Evolutionary conservation across 306 rosid species (phyloP), one percentile per base, ranked within the genome.

Genomic region (Echinosophora koreensis): DNA sequence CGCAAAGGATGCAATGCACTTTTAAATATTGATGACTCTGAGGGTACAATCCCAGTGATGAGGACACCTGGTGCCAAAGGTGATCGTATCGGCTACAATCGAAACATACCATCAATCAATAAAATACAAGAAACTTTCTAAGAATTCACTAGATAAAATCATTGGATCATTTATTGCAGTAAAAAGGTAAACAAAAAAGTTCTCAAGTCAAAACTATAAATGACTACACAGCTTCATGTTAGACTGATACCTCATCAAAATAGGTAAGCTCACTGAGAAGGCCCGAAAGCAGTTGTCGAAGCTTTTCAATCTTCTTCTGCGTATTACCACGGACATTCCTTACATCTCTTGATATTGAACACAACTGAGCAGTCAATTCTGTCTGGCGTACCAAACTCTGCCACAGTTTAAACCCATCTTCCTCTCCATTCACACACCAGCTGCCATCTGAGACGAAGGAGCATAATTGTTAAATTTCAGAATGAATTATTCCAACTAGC

Each of bases 1-100:
- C 99, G 97, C 87, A 95, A 67, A 73, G 99, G 99, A 87, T 95
- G 97, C 78, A 92, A 60, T 74, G 97, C 97, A 91, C 99, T 92
- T 86, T 88, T 95, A 84, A 95, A 95, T 80, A 95, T 92, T 44
- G 99, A 90, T 70, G 97, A 95, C 80, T 95, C 99, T 3, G 94
- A 86, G 50, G 99, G 89, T 54, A 95, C 88, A 47, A 95, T 92
- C 54, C 99, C 99, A 64, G 90, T 85, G 34, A 95, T 90, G 73
- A 92, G 96, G 59, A 90, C 89, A 69, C 85, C 90, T 30, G 99
- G 97, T 68, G 92, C 86, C 85, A 95, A 82, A 71, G 97, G 99
- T 17, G 99, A 92, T 66, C 96, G 88, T 74, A 95, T 95, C 16
- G 99, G 97, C 99, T 92, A 79, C 50, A 77, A 77, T 81, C 59